Conservation (phyloP, 1,139 yeast species). For the Diutina catenulata region DNA sequence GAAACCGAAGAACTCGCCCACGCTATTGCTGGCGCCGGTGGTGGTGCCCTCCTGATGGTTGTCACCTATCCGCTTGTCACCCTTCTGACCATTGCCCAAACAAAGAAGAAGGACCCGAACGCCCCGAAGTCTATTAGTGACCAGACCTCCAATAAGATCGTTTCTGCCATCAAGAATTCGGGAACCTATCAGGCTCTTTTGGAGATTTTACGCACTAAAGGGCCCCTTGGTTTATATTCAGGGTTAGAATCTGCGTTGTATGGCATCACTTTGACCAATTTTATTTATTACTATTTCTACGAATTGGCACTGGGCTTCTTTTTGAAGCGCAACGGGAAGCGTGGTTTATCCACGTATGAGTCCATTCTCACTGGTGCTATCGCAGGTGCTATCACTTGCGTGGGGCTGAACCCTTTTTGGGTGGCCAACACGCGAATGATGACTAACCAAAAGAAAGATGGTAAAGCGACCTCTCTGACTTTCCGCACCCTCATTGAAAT, state of each 20-base stretch:
- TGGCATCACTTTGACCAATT: slow-evolving; percentile 79
- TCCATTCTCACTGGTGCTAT: slow-evolving; percentile 72
- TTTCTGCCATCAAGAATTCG: slow-evolving; percentile 13
- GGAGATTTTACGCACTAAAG: slow-evolving; percentile 48
- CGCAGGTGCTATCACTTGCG: slow-evolving; percentile 80
- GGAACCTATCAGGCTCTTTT: slow-evolving; percentile 24
- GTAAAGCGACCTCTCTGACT: slow-evolving; percentile 22
- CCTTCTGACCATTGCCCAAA: slow-evolving; percentile 74
- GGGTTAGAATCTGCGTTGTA: slow-evolving; percentile 83
- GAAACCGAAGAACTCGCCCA: slow-evolving; percentile 54
- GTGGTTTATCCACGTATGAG: slow-evolving; percentile 52
- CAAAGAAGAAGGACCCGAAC: slow-evolving; percentile 31
- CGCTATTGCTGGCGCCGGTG: slow-evolving; percentile 88
- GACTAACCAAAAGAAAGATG: slow-evolving; percentile 34
- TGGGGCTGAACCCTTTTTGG: slow-evolving; percentile 92
- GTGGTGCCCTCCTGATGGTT: slow-evolving; percentile 80
- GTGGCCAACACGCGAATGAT: slow-evolving; percentile 78
- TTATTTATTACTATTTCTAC: slow-evolving; percentile 83
- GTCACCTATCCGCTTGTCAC: slow-evolving; percentile 82
- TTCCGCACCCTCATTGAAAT: slow-evolving; percentile 49
- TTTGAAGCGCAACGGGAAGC: slow-evolving; percentile 26
- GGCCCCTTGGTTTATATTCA: slow-evolving; percentile 62
- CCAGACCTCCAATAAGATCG: slow-evolving; percentile 13
- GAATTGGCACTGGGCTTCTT: slow-evolving; percentile 55
- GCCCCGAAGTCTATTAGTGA: slow-evolving; percentile 10